These are phyloP conservation scores for Stachybotrys chlorohalonatus DNA, from an alignment of 2,329 filamentous ascomycete species.

Conservation along the genomic window DNA sequence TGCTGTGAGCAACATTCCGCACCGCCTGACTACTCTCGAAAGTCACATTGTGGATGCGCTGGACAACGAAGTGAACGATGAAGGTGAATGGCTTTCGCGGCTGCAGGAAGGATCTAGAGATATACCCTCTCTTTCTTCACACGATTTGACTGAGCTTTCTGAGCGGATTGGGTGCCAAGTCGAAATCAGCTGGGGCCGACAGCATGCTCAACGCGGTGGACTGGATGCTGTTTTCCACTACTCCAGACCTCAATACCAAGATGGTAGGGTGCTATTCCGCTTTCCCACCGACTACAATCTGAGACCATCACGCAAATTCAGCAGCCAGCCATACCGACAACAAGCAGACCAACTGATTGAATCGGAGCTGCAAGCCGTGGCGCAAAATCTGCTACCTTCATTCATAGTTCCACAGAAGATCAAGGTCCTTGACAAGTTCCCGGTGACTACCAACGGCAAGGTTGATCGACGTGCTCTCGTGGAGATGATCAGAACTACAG, in stretches of 20 bases:
- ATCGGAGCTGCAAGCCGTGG: neutral
- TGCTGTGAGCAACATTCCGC: constrained; percentile 8
- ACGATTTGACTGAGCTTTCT: constrained; percentile 11
- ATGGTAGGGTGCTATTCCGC: constrained; percentile 1
- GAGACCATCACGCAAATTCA: neutral
- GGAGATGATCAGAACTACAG: neutral
- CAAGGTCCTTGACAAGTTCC: constrained; percentile 5
- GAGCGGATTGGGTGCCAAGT: constrained; percentile 32
- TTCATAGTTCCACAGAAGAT: constrained; percentile 9
- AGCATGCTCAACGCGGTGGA: constrained; percentile 11
- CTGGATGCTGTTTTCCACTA: constrained; percentile 19
- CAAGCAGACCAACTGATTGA: constrained; percentile 1
- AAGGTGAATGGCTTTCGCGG: neutral
- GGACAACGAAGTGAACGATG: neutral
- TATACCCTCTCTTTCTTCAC: neutral
- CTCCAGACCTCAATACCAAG: constrained; percentile 14
- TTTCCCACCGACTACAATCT: constrained; percentile 7
- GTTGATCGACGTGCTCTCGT: constrained; percentile 6
- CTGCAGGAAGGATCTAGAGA: neutral
- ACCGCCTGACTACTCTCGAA: constrained; percentile 17
- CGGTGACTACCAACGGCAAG: constrained; percentile 8
- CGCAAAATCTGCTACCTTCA: constrained; percentile 5
- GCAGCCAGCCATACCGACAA: constrained; percentile 5
- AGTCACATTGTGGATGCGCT: constrained; percentile 3
- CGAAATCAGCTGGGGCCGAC: constrained; percentile 31